Conservation (phyloP, 768 basidiomycete genomes). For the Dioszegia aurantiaca region DNA sequence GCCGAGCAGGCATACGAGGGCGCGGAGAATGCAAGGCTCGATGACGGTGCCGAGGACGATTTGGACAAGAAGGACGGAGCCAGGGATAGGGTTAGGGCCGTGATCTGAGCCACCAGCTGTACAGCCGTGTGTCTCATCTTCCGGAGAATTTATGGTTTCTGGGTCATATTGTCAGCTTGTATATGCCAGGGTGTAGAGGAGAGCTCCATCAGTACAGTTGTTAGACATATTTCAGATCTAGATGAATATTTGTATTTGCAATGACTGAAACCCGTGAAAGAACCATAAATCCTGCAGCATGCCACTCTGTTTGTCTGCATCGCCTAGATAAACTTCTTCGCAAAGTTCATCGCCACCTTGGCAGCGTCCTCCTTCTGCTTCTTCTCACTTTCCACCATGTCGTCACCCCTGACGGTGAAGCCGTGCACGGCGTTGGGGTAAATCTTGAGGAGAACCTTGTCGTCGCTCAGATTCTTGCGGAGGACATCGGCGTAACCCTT, state of each 20-base stretch:
- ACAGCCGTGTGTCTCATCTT: too few relatives aligned
- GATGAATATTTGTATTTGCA: too few relatives aligned
- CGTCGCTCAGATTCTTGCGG: constrained; percentile 28
- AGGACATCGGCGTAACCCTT: constrained; percentile 29
- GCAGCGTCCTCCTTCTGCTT: constrained; percentile 46
- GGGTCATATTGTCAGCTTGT: too few relatives aligned
- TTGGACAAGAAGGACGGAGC: constrained; percentile 11
- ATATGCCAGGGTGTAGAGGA: too few relatives aligned
- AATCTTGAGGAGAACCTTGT: constrained; percentile 36
- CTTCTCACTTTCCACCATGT: constrained; percentile 36
- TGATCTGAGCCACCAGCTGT: not conserved
- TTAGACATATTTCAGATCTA: too few relatives aligned
- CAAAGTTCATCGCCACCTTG: constrained; percentile 39
- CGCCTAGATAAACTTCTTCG: constrained; percentile 20
- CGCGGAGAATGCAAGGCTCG: not conserved
- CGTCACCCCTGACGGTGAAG: constrained; percentile 51
- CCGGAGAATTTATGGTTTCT: too few relatives aligned
- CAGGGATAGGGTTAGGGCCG: not conserved
- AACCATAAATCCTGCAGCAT: too few relatives aligned
- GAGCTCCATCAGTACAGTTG: not conserved
- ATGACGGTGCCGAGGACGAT: not conserved
- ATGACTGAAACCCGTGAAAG: too few relatives aligned
- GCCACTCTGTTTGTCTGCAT: too few relatives aligned
- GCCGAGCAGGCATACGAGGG: not conserved
- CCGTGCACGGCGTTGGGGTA: constrained; percentile 44